Base-by-base conservation (phyloP, 768 basidiomycete species). In the Gymnopilus dilepis region DNA sequence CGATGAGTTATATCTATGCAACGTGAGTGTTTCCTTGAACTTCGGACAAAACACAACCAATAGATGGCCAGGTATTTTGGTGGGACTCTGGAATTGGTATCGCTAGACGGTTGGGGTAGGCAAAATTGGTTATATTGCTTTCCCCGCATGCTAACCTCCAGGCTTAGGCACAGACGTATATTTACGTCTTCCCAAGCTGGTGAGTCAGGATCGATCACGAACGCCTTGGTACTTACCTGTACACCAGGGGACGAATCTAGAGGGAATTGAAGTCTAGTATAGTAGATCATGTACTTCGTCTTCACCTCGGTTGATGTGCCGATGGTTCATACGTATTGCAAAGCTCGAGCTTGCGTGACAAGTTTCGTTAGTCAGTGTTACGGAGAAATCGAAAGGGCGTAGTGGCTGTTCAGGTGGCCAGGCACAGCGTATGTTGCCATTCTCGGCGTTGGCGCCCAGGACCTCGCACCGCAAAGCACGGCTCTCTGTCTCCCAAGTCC, bases 1-100 rank as follows among this genome's bases (percentile, higher is more conserved):
- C 93, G 0, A 92, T 95, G 92, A 92, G 93, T 71, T 90, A 92
- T 68, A 94, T 95, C 34, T 94, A 87, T 73, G 87, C 93, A 60
- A 93, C 88, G 84, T 92, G 67, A 4, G 41, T 58, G 17, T 48
- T 19, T 34, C 41, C 42, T 63, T 34, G 2, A 48, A 13, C 30
- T 15, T 42, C 21, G 45, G n/a, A 22, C 41, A 11, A 55, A 48
- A 26, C 22, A 38, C 13, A 30, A 19, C 31, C 56, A n/a, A 60
- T 45, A 9, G 17, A 9, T 40, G 24, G 59, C 5, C 64, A 92
- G 91, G 53, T 94, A 94, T 74, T 93, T 94, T 67, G 91, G 92
- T 21, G 93, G 93, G 6, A 89, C 88, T 2, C 72, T 95, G 42
- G 89, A 92, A 60, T 74, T 94, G 17, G 86, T 94, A 7, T 89